These are phyloP conservation scores for Blastobotrys chiropterorum DNA, from an alignment of 805 yeast species.

Conservation along the genomic window DNA sequence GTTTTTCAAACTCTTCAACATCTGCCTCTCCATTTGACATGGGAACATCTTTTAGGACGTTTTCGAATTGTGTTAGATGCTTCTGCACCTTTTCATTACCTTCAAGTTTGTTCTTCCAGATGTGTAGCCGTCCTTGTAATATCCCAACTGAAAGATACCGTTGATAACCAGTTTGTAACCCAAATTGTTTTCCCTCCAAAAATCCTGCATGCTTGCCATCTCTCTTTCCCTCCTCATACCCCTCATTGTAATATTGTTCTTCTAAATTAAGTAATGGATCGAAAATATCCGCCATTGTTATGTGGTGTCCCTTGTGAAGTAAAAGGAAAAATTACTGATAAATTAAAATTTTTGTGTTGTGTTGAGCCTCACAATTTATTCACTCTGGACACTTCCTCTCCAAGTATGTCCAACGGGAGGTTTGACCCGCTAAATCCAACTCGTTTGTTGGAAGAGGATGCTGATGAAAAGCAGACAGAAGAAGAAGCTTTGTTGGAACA, in stretches of 20 bases:
- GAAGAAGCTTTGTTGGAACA: constrained; percentile 18
- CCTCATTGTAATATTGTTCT: constrained; percentile 56
- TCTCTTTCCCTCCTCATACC: constrained; percentile 62
- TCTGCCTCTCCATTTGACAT: constrained; percentile 46
- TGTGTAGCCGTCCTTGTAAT: constrained; percentile 43
- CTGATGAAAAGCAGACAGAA: constrained; percentile 15
- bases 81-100: constrained; percentile 4
- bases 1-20: constrained; percentile 50
- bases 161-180: constrained; percentile 42
- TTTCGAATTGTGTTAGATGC: constrained; percentile 15
- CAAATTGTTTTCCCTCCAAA: constrained; percentile 77
- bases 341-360: background rate
- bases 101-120: constrained; percentile 21
- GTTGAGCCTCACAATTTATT: background rate
- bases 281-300: constrained; percentile 23
- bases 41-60: constrained; percentile 31
- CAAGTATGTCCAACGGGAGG: background rate
- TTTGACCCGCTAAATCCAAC: constrained; percentile 24
- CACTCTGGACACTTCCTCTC: background rate
- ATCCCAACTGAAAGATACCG: constrained; percentile 59
- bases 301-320: background rate
- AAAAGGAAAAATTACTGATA: too few relatives aligned
- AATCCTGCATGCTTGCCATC: constrained; percentile 55
- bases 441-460: constrained; percentile 10
- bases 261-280: constrained; percentile 59